These are phyloP conservation scores for Colletotrichum shisoi DNA, from an alignment of 2,329 filamentous ascomycete species.

Conservation along the genomic window DNA sequence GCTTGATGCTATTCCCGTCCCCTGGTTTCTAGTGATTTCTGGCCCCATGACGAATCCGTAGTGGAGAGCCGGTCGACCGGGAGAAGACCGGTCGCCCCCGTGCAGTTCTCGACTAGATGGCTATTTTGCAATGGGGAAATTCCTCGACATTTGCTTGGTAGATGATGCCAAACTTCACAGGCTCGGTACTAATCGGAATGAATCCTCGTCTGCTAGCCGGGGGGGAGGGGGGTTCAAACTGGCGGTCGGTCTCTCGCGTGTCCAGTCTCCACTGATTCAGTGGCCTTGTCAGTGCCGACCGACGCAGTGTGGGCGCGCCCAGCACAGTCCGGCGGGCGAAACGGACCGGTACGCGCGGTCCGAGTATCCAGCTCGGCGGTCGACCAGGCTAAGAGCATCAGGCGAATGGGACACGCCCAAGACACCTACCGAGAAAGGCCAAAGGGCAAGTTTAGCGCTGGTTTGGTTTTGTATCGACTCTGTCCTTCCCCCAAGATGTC, in stretches of 20 bases:
- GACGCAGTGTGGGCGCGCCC: not conserved
- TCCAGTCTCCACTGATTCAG: slow-evolving; percentile 10
- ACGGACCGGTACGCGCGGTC: slow-evolving; percentile 24
- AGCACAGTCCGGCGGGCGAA: slow-evolving; percentile 30
- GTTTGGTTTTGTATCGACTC: slow-evolving; percentile 10
- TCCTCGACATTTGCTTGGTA: slow-evolving; percentile 17
- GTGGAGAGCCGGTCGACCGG: not conserved
- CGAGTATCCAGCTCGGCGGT: slow-evolving; percentile 16
- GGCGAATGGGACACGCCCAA: slow-evolving; percentile 14
- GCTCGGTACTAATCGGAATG: slow-evolving; percentile 35
- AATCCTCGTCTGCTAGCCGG: slow-evolving; percentile 22
- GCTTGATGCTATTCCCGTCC: slow-evolving; percentile 31
- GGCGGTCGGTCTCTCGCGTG: slow-evolving; percentile 34
- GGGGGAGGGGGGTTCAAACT: slow-evolving; percentile 20
- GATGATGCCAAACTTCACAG: slow-evolving; percentile 22
- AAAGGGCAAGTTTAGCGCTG: slow-evolving; percentile 13
- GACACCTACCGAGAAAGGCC: slow-evolving; percentile 6
- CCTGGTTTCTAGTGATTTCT: slow-evolving; percentile 29
- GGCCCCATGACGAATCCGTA: not conserved
- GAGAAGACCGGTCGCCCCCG: not conserved
- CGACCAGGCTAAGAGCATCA: slow-evolving; percentile 12
- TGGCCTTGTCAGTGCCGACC: slow-evolving; percentile 4
- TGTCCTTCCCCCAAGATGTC: slow-evolving; percentile 4
- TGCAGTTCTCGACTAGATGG: not conserved
- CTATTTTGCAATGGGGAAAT: slow-evolving; percentile 16